Base-by-base conservation (phyloP, 805 yeast genomes). In the Saturnispora gosingensis region DNA sequence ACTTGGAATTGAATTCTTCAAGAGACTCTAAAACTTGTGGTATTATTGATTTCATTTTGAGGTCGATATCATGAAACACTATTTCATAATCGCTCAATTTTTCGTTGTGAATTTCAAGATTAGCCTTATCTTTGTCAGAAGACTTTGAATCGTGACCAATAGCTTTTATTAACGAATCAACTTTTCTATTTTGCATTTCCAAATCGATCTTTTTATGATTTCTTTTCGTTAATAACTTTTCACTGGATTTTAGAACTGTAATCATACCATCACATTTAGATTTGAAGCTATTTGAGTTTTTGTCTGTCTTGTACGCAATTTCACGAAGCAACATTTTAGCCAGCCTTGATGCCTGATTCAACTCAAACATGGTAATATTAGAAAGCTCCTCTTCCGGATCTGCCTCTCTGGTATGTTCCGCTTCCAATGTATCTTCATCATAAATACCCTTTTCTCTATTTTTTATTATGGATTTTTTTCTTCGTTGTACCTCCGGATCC, bases 1-100 rank as follows among this genome's bases (percentile, higher is more conserved):
- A 52, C 48, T 67, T 66, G 45, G 70, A 75, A 10, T 77, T 61
- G 53, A 77, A 77, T 56, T 78, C 83, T 35, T 78, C 77, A 44
- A 77, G 57, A 16, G 72, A 67, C 3, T 67, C 63, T 45, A 75
- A 59, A 3, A 71, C 68, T 55, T 76, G 78, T 1, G 83, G 83
- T 6, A 77, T 61, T 3, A 73, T 58, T 4, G 70, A 44, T 46
- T 67, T 68, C n/a, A 71, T 60, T 50, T 73, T 74, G 20, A 64
- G 66, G 56, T 75, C 73, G 18, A 73, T 56, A 20, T 69, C 69
- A 15, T 59, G 57, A 53, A 63, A 76, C 5, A 65, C 59, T 5
- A 56, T 53, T 24, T 64, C 64, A 10, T 65, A 60, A 20, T 65
- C 67, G n/a, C 64, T 63, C 32, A 71, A 44, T 24, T 68, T 60